Evolutionary conservation across 2,329 filamentous ascomycete genomes (phyloP).

Genomic region (Achaetomium macrosporum): DNA sequence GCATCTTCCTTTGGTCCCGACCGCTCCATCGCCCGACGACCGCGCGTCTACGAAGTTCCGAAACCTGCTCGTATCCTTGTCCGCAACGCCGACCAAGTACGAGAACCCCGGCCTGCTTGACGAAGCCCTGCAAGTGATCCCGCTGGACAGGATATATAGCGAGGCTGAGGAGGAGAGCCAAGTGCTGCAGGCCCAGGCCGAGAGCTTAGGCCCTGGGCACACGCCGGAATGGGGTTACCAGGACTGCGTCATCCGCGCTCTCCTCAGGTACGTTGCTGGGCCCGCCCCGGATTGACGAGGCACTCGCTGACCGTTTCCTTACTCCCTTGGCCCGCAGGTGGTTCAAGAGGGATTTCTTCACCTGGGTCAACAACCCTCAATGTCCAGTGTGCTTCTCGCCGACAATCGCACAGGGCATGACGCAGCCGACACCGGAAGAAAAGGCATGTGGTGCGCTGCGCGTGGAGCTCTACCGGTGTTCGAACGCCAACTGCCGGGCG

Average conservation of each 20-base stretch:
- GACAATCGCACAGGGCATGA: slow-evolving; percentile 77
- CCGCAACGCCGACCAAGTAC: slow-evolving; percentile 84
- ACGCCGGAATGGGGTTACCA: slow-evolving; percentile 94
- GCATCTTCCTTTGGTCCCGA: slow-evolving; percentile 56
- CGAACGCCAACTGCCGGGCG: slow-evolving; percentile 63
- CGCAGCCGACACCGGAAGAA: slow-evolving; percentile 81
- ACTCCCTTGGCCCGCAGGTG: slow-evolving; percentile 50
- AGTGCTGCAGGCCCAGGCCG: slow-evolving; percentile 78
- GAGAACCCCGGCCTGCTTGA: slow-evolving; percentile 94
- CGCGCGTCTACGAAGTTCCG: slow-evolving; percentile 66
- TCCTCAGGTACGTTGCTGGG: slow-evolving; percentile 57
- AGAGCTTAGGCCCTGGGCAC: slow-evolving; percentile 73
- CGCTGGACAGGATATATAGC: slow-evolving; percentile 83
- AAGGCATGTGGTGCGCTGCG: slow-evolving; percentile 78
- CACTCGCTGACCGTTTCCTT: neutral
- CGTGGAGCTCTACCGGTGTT: slow-evolving; percentile 89
- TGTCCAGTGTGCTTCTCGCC: slow-evolving; percentile 77
- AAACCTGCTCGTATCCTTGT: slow-evolving; percentile 78
- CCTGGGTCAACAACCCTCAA: slow-evolving; percentile 92
- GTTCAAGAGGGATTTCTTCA: slow-evolving; percentile 94
- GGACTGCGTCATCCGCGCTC: slow-evolving; percentile 86
- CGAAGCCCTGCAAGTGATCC: slow-evolving; percentile 80
- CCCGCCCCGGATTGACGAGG: neutral
- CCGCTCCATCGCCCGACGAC: slow-evolving; percentile 62
- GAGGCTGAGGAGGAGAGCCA: slow-evolving; percentile 93